Evolutionary conservation across 1,139 yeast species (phyloP), one percentile per base, ranked within the genome.

Genomic region (Pichia terricola): DNA sequence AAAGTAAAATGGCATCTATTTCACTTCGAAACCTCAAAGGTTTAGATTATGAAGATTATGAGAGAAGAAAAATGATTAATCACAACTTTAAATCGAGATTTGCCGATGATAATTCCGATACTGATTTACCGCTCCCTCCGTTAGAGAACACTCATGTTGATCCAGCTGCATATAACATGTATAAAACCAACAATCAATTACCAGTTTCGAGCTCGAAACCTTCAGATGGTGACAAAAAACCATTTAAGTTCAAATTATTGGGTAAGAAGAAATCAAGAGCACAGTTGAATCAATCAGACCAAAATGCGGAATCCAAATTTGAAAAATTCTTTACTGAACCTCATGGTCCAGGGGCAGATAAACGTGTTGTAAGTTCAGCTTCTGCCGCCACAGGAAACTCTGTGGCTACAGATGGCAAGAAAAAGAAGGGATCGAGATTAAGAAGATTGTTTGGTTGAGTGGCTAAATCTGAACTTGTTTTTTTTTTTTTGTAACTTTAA

Each of bases 31-130:
- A 58, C 37, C 47, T 49, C 27, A 6, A 30, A 10, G 16, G 28
- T 4, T 6, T 49, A 6, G 41, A 46, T 30, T 38, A 45, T 6
- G 50, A 51, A 16, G 43, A 44, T 5, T 37, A 38, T 28, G 49
- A 45, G 28, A 28, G 25, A 10, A 37, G 33, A 10, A 47, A 44
- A 22, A 39, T 37, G 26, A 22, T 25, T 8, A 25, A 32, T 30
- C 44, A 38, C 35, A 40, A 40, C 11, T 64, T 58, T 52, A 65
- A 55, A 44, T 77, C 85, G 1, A 66, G 84, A 52, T 71, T 77
- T 47, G 66, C 65, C 5, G 83, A 79, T 56, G 77, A 83, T 7
- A 81, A 77, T 49, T 72, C 69, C 11, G 75, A 69, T 40, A 62
- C 63, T 5, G 74, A 69, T 35, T 46, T 41, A 36, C 56, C 52